Percentiles rank a stretch among this genome's conserved stretches.
These are phyloP conservation scores for Hypoxylon rickii DNA, from an alignment of 495 filamentous ascomycete genomes.

Conservation along the genomic window DNA sequence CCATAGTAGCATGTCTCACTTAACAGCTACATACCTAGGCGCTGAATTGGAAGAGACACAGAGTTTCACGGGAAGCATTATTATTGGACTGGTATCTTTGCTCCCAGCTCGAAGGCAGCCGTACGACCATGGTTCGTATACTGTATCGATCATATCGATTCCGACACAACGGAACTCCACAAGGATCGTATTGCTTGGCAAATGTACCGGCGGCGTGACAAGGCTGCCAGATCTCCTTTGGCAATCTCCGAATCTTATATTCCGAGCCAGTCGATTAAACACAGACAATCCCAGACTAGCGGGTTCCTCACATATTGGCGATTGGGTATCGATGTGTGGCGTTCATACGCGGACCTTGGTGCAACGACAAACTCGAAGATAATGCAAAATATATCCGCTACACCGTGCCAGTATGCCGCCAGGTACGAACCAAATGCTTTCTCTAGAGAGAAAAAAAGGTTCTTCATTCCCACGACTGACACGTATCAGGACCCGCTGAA, in stretches of 20 bases:
- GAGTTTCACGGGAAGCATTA: background rate
- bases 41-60: slow-evolving; percentile 1
- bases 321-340: background rate
- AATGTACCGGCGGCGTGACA: no score
- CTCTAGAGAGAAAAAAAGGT: no score
- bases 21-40: background rate
- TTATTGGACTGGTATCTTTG: slow-evolving; percentile 5
- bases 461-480: no score
- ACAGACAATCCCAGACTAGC: no score
- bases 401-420: no score
- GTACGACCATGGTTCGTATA: background rate
- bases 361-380: background rate
- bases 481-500: slow-evolving; percentile 1
- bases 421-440: no score
- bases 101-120: slow-evolving; percentile 10
- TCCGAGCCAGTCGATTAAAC: no score
- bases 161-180: slow-evolving; percentile 5
- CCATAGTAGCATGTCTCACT: slow-evolving; percentile 16
- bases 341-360: background rate
- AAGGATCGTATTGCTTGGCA: slow-evolving; percentile 1
- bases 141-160: background rate
- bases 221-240: background rate
- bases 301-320: no score
- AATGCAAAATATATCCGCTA: no score
- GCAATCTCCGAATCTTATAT: background rate